Evolutionary conservation across 1,139 yeast species (phyloP), one percentile per base, ranked within the genome.

Genomic region (Yamadazyma pseudoaaseri): DNA sequence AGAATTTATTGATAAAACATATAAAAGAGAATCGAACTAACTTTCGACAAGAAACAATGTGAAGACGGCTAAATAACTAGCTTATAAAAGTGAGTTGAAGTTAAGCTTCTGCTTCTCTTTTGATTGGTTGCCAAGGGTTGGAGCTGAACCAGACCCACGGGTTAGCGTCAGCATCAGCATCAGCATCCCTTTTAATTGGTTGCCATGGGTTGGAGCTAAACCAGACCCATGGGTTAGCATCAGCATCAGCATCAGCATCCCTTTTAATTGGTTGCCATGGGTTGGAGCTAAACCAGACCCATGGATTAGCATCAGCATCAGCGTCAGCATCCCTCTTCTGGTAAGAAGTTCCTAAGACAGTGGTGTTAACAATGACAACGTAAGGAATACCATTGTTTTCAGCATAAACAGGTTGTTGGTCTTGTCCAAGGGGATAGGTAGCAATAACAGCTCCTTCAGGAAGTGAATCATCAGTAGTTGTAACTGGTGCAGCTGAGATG

Each of bases 401-500:
- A 23, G 47, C 48, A 24, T 33, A 38, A 28, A 40, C 34, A 16
- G 50, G 49, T 30, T 38, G 38, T 11, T 30, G 35, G 16, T 17
- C 31, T 7, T 32, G 39, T 29, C 37, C 43, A 22, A 46, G 26
- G 12, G 48, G 47, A 23, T 35, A 44, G n/a, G 42, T 37, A 16
- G 43, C 48, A 26, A 46, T 34, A 11, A 46, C 34, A 11, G 49
- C 42, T 2, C 34, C 45, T 23, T 35, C 38, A 3, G 50, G 50
- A 3, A 46, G 30, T 12, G 14, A 16, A 6, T 33, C 42, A 9
- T 40, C 43, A 20, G 22, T 42, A 5, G 36, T 39, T 25, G 36
- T 43, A 28, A 39, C 36, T 8, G 50, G 48, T n/a, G 50, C 49
- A 23, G 34, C 31, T 8, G 43, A 26, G 14, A 37, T 32, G 26